Percentiles rank a stretch among this genome's conserved stretches.
Conservation (phyloP, 345 rosid genomes). For the Arabidopsis arenosa region DNA sequence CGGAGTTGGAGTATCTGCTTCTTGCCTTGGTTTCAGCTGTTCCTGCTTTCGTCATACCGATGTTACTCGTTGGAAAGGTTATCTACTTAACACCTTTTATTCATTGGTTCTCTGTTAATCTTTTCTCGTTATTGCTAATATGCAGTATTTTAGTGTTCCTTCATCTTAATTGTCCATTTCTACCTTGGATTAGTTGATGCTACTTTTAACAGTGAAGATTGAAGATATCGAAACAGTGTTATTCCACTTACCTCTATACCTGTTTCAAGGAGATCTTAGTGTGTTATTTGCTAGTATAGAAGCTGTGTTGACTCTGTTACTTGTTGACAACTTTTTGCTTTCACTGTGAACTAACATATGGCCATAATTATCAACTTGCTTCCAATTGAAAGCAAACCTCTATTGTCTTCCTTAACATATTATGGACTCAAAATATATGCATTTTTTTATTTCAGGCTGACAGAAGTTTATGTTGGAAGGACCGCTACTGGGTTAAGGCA, state of each 20-base stretch:
- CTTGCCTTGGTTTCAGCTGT: constrained; percentile 78
- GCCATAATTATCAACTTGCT: neutral
- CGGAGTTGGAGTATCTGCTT: constrained; percentile 91
- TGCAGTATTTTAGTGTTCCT: neutral
- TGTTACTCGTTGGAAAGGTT: constrained; percentile 77
- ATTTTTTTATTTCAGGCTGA: constrained; percentile 65
- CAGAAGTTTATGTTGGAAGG: constrained; percentile 65
- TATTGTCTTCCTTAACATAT: neutral
- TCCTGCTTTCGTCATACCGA: constrained; percentile 78
- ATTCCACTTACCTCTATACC: neutral
- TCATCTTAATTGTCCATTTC: neutral
- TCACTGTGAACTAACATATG: neutral
- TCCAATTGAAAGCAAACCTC: neutral
- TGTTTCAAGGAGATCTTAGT: neutral
- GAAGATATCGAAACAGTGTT: neutral
- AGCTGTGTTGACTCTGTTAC: constrained; percentile 11
- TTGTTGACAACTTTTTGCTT: neutral
- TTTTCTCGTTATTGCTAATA: neutral
- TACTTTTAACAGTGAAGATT: neutral
- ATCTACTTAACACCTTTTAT: neutral
- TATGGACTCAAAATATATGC: neutral
- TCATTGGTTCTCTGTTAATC: neutral
- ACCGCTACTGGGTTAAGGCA: constrained; percentile 98
- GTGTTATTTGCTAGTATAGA: neutral
- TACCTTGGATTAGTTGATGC: neutral